Evolutionary conservation across 2,329 filamentous ascomycete species (phyloP).

Genomic region (Fusarium miscanthi): DNA sequence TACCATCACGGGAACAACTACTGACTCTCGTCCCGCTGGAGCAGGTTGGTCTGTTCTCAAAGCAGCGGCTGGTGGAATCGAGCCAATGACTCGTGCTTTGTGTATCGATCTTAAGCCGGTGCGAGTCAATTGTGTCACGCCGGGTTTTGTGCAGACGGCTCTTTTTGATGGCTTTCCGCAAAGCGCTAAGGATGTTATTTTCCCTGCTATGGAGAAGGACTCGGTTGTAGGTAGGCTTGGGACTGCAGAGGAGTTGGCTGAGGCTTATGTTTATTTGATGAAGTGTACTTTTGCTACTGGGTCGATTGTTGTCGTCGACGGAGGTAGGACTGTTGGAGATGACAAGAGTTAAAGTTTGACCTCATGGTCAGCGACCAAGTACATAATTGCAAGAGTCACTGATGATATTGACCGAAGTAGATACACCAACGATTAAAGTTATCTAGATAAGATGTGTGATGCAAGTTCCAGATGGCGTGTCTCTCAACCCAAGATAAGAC

Average conservation of each 20-base stretch:
- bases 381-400: not conserved
- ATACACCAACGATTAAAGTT: rapidly evolving
- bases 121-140: not conserved
- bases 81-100: not conserved
- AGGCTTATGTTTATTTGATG: conserved; percentile 2
- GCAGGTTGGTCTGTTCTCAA: rapidly evolving
- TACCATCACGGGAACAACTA: not conserved
- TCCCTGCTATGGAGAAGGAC: not conserved
- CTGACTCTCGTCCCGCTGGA: not conserved
- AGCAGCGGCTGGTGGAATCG: not conserved
- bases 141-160: not conserved
- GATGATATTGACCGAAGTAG: too few relatives aligned
- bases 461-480: not conserved
- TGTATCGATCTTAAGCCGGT: not conserved
- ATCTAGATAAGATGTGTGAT: not conserved
- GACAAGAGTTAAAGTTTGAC: rapidly evolving
- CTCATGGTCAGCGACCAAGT: rapidly evolving
- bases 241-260: not conserved
- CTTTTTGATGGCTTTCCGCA: not conserved
- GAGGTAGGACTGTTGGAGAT: not conserved
- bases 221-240: not conserved
- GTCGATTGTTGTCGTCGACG: not conserved
- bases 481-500: not conserved
- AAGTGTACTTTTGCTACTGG: conserved; percentile 3
- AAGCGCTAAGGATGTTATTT: not conserved